Base-by-base conservation (phyloP, 768 basidiomycete species). In the Tubosaeta brunneosetosa region DNA sequence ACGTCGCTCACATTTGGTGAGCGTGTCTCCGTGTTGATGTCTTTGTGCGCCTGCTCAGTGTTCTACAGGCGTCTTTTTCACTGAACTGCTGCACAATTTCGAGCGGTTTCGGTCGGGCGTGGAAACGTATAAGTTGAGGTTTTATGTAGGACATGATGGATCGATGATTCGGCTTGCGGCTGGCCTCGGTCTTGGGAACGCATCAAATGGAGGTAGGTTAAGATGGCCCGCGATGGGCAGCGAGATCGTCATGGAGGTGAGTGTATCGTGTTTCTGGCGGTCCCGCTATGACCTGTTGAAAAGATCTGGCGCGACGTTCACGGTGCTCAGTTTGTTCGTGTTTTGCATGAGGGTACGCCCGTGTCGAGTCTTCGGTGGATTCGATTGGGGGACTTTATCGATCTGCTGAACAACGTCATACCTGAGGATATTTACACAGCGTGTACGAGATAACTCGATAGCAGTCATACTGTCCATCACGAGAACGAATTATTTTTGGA, bases 101-200 rank as follows among this genome's bases (percentile, higher is more conserved):
- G 51, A 65, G 27, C 55, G 61, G 14, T 68, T 78, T 57, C 64
- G 55, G 8, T 56, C 59, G 6, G 73, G 71, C 0, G 43, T 57
- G 6, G 74, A 74, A 42, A 56, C 57, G 0, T 61, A 69, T 61
- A 76, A 73, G 49, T 45, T 75, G 17, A 65, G 66, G 34, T 69
- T 78, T 53, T 74, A 75, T 42, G 71, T 79, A 6, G 78, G 76
- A 4, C 78, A 79, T 49, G 77, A 79, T 48, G 75, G 77, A 8
- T 69, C 74, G 10, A 75, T 79, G 71, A 71, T 73, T 40, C 63
- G 72, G 31, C 72, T 73, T 3, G 71, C 69, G 31, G 60, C 66
- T 5, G 72, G 71, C 8, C 68, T 79, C 3, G 76, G 77, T 4
- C 60, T 78, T 22, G 74, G 73, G 14, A 60, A 61, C 25, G 41